Percentiles rank a stretch among this genome's conserved stretches.
These are phyloP conservation scores for Digitaria exilis DNA, from an alignment of 202 grass and related monocot species.

Conservation along the genomic window DNA sequence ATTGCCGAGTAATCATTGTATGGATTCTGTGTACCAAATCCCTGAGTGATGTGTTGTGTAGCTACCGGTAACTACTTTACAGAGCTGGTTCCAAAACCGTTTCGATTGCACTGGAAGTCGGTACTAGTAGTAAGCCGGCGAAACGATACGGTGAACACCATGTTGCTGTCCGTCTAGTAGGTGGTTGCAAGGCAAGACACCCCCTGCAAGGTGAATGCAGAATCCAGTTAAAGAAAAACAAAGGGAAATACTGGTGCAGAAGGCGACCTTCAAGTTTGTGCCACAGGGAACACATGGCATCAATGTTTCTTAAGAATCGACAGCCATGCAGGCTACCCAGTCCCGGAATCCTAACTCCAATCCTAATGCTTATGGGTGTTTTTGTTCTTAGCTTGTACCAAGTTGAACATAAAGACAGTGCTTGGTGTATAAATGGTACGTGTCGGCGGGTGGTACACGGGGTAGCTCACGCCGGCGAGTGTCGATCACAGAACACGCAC, in stretches of 20 bases:
- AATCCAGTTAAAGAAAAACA: too few species aligned
- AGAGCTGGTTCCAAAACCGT: slow-evolving; percentile 20
- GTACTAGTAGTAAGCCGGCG: background rate
- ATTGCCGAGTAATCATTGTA: slow-evolving; percentile 39
- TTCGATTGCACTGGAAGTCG: background rate
- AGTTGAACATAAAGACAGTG: background rate
- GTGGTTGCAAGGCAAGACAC: too few species aligned
- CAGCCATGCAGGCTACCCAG: background rate
- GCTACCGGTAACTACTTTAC: too few species aligned
- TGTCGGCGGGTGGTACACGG: too few species aligned
- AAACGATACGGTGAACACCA: background rate
- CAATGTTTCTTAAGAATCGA: background rate
- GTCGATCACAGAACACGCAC: too few species aligned
- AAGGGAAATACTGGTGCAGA: too few species aligned
- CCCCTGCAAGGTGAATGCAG: too few species aligned
- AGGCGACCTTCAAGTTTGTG: too few species aligned
- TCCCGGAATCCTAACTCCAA: background rate
- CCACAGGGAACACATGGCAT: too few species aligned
- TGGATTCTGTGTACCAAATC: slow-evolving; percentile 13
- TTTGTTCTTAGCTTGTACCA: background rate
- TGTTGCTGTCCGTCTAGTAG: background rate
- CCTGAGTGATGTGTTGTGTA: background rate
- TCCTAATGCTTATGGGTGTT: background rate
- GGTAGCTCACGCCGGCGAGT: too few species aligned
- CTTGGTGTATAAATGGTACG: background rate